Evolutionary conservation across 139 green algal genomes (phyloP), one percentile per base, ranked within the genome.

Genomic region (Chlorella vulgaris): DNA sequence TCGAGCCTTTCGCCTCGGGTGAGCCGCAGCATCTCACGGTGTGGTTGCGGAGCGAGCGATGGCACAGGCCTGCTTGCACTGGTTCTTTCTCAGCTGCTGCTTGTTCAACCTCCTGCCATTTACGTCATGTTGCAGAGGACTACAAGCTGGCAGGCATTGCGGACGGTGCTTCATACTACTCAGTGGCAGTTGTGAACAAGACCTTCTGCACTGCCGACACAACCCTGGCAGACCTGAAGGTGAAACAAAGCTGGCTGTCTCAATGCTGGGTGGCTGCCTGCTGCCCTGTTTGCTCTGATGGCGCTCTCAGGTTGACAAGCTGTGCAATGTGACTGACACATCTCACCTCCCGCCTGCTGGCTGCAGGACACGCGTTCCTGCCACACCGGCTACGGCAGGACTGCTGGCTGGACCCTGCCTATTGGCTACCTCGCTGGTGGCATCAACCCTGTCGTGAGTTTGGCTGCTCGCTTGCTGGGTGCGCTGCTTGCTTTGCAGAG

Each of bases 371-470:
- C 77, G 81, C n/a, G 47, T 31, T 82, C 74, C 1, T 89, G 84
- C 82, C 81, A 89, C 77, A 89, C 84, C 18, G 84, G 84, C 51
- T 89, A 89, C 81, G 31, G 82, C 66, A 33, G 67, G 22, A 89
- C 84, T 50, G 82, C 81, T 26, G 84, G 84, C 62, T 89, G 82
- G 82, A 65, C 35, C 13, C 61, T 89, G 29, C 84, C 84, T 10
- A 33, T 89, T 4, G 84, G 81, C 6, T 76, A 35, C 73, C 67
- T 89, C 2, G 43, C 35, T 38, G 51, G 47, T 15, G 47, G 15
- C 47, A 58, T 15, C 15, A 24, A 15, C 47, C 47, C 47, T 58
- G 47, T 58, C 13, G 13, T 24, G 13, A 24, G 13, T 24, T 58
- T 15, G 10, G 47, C 15, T 15, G 15, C 15, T 10, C 10, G 47